phyloP scores from a whole-genome alignment of 345 rosid species.

The Salix caprea region DNA sequence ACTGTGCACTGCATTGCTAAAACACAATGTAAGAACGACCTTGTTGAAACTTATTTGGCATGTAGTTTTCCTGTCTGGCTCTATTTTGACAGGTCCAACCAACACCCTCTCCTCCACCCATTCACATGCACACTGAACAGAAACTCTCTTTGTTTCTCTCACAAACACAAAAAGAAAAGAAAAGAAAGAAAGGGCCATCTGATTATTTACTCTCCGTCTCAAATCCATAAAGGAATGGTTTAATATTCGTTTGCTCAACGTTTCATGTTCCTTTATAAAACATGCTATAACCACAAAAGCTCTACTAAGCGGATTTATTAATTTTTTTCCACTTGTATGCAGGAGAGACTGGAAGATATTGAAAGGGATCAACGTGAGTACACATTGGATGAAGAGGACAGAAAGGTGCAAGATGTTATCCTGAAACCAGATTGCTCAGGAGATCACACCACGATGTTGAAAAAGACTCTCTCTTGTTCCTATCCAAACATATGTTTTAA shows the following conservation, averaged over 20 bases:
- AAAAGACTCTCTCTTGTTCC: constrained; percentile 80
- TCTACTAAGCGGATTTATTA: constrained; percentile 3
- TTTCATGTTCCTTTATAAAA: not conserved
- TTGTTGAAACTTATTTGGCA: no score
- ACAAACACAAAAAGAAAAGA: not conserved
- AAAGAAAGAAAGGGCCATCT: not conserved
- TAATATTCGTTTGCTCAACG: not conserved
- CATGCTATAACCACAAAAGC: not conserved
- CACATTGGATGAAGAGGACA: constrained; percentile 87
- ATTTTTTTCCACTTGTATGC: constrained; percentile 11
- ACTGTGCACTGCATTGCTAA: no score
- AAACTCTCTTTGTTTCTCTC: not conserved
- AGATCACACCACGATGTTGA: constrained; percentile 60
- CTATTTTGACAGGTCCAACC: no score
- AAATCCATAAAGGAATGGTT: not conserved
- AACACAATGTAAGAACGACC: no score
- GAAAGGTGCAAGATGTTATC: constrained; percentile 76
- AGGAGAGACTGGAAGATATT: constrained; percentile 85
- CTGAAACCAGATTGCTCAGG: constrained; percentile 64
- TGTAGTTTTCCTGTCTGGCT: no score
- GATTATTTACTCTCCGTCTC: not conserved
- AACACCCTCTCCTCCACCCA: no score
- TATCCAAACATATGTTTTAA: constrained; percentile 81
- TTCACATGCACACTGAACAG: no score
- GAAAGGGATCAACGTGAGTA: constrained; percentile 90